Evolutionary conservation across 1,284 basidiomycete species (phyloP).

Genomic region (Pyrrhoderma noxium): DNA sequence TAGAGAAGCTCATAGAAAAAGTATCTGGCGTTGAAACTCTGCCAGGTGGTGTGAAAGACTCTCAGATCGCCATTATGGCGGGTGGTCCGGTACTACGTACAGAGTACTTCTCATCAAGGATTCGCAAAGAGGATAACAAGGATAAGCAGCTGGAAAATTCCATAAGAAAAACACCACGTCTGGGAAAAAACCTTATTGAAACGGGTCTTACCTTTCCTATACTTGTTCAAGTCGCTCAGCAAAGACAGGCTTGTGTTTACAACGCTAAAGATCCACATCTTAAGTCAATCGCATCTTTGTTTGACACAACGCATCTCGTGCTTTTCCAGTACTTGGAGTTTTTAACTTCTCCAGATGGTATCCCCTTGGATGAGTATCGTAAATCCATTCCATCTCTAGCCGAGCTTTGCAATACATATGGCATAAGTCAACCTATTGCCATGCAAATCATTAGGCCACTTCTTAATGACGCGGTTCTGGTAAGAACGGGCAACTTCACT

Average conservation of each 20-base stretch:
- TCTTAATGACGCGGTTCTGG: conserved; percentile 57
- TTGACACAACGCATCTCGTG: conserved; percentile 77
- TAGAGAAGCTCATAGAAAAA: conserved; percentile 89
- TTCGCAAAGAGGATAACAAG: conserved; percentile 49
- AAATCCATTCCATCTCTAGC: conserved; percentile 64
- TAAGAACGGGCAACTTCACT: conserved; percentile 28
- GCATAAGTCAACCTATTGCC: conserved; percentile 74
- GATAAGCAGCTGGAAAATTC: conserved; percentile 59
- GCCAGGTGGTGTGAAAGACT: conserved; percentile 75
- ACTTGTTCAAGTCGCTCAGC: conserved; percentile 83
- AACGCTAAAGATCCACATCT: conserved; percentile 65
- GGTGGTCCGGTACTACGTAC: conserved; percentile 83
- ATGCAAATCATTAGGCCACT: conserved; percentile 90
- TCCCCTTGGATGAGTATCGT: conserved; percentile 55
- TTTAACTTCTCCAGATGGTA: conserved; percentile 54
- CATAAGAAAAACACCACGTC: conserved; percentile 56
- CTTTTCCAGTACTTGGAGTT: conserved; percentile 71
- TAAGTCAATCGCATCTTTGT: conserved; percentile 80
- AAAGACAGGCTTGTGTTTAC: conserved; percentile 76
- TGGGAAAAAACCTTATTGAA: conserved; percentile 67
- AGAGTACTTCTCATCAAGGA: conserved; percentile 78
- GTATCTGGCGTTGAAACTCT: conserved; percentile 94
- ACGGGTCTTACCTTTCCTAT: conserved; percentile 73
- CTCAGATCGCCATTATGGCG: conserved; percentile 84
- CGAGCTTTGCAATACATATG: conserved; percentile 68